Base-by-base conservation (phyloP, 202 grass and related monocot species). In the Schoenoplectus triqueter region DNA sequence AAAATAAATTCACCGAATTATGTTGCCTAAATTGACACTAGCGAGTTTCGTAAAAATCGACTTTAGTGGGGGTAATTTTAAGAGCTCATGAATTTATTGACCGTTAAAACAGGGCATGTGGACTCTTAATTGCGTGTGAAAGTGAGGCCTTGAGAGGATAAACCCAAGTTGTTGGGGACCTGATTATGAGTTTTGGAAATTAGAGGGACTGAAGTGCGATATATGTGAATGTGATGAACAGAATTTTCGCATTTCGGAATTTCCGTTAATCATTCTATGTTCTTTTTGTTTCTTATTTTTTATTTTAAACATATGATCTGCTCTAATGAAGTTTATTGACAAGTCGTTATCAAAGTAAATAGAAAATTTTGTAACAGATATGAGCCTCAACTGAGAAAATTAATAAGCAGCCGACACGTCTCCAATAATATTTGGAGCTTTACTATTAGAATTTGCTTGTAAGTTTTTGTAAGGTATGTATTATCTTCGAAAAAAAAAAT, bases 361-460 rank as follows among this genome's bases (percentile, higher is more conserved):
- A 56, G 10, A 55, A 31, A 56, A 56, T 55, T 31, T 48, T 52
- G 13, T 54, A 54, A 39, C 0, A 18, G 5, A 31, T 39, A 48
- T 49, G 42, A n/a, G 44, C 6, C 56, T 55, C 21, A 54, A 76
- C 49, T 56, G 11, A 10, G 19, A 40, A 76, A 76, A 56, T 57
- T 59, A 22, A 74, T 22, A n/a, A n/a, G 21, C 11, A 59, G 2
- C 31, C 73, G 22, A 59, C 73, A 78, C 22, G 13, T 59, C 9
- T 60, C 11, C 54, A 41, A 57, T 59, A 59, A 59, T 41, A 46
- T 13, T 59, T 77, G 10, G 51, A 77, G 31, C 5, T 41, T 77
- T n/a, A 57, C 73, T 77, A 77, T 59, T 56, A 77, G 5, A 59
- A 77, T 77, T 21, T 77, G 73, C 11, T 40, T 48, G 3, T 3